Evolutionary conservation across 2,329 filamentous ascomycete species (phyloP).

Genomic region (Venturia pyrina): DNA sequence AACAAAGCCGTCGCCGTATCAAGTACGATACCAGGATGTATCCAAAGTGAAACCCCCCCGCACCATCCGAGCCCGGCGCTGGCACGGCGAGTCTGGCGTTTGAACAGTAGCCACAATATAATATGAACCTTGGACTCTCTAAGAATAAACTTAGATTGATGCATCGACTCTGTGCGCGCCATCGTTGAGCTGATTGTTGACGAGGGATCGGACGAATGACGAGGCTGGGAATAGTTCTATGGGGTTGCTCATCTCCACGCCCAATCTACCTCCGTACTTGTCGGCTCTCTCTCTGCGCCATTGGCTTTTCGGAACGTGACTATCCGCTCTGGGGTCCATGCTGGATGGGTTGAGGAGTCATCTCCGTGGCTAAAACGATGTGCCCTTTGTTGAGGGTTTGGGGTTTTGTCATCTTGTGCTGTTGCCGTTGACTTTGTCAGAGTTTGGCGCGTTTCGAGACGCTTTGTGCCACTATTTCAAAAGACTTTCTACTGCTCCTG

Average conservation of each 20-base stretch:
- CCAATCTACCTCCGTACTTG: no score
- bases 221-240: no score
- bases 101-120: background rate
- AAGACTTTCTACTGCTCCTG: background rate
- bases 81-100: background rate
- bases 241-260: no score
- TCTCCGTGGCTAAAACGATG: background rate
- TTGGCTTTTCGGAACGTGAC: background rate
- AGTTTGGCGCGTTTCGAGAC: background rate
- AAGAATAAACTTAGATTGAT: background rate
- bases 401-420: background rate
- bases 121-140: background rate
- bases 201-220: background rate
- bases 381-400: background rate
- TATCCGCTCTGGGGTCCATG: background rate
- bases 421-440: no score
- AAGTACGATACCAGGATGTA: background rate
- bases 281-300: no score
- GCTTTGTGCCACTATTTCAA: background rate
- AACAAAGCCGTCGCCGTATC: background rate
- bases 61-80: background rate
- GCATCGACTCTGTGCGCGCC: background rate
- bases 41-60: background rate
- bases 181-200: background rate
- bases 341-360: background rate